Evolutionary conservation across 1,139 yeast species (phyloP), one percentile per base, ranked within the genome.

Genomic region (Williopsis jadinii): DNA sequence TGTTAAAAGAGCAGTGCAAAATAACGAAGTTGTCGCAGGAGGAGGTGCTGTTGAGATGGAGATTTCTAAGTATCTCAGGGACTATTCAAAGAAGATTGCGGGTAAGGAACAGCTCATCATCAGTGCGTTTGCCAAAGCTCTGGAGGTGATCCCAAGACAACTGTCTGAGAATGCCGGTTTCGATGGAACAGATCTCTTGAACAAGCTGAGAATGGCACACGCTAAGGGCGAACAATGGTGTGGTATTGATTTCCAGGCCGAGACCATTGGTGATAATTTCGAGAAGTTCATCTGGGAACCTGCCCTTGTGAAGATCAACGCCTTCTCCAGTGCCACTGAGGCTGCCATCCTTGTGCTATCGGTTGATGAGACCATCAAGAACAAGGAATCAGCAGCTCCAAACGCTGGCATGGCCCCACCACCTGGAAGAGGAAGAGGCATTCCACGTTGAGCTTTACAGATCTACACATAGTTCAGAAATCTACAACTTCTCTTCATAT

Each of bases 31-130:
- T 50, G 98, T 92, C 46, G 97, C 96, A 12, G 99, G 99, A 45
- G 99, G 99, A 51, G 99, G 99, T 49, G 99, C 99, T 36, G 84
- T 90, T 50, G 98, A 92, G 64, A 94, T 92, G 98, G 97, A 92
- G 61, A 61, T 94, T 38, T 88, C 97, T 34, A 86, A 80, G 60
- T 78, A 84, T 60, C 73, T 94, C 54, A 77, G 98, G 57, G 97
- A 87, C 53, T 77, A 80, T 58, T 82, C 97, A 15, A 81, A 82
- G 58, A 76, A 88, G 11, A 84, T 92, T 56, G 87, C 96, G 15
- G 98, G 98, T 36, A 92, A 92, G 66, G 97, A 90, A 63, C 99
- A 92, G 68, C 70, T 92, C 51, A 79, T 92, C 46, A 84, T 92
- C 47, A 80, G 83, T 44, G 96, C 96, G 11, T 92, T 80, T 67